Conservation (phyloP, 2,329 filamentous ascomycete genomes). For the Cercospora nicotianae region DNA sequence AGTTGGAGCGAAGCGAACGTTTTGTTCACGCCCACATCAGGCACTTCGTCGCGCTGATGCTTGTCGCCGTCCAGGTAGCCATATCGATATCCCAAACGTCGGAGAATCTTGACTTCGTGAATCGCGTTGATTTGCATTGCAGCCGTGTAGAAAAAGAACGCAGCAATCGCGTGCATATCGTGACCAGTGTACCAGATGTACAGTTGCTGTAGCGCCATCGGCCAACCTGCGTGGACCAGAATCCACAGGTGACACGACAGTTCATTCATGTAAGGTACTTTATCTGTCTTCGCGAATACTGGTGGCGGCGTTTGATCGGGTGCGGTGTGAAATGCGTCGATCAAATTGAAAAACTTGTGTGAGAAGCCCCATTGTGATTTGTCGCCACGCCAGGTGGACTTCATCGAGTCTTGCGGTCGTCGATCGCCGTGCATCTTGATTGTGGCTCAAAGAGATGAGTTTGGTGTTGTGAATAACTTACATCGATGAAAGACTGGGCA, state of each 20-base stretch:
- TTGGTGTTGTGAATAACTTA: not conserved
- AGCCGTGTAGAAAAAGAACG: conserved; percentile 42
- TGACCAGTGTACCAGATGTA: conserved; percentile 38
- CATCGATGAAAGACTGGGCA: not conserved
- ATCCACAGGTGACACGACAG: conserved; percentile 44
- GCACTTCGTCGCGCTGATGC: conserved; percentile 46
- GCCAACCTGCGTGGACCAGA: conserved; percentile 40
- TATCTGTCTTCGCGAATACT: conserved; percentile 35
- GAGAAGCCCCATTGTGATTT: conserved; percentile 24
- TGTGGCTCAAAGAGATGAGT: not conserved
- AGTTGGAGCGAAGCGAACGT: conserved; percentile 23
- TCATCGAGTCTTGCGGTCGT: conserved; percentile 28
- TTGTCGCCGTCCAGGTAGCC: conserved; percentile 49
- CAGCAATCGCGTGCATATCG: conserved; percentile 36
- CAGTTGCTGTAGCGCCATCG: conserved; percentile 43
- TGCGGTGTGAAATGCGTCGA: conserved; percentile 21
- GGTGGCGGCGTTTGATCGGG: conserved; percentile 20
- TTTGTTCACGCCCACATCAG: conserved; percentile 38
- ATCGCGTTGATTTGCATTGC: conserved; percentile 46
- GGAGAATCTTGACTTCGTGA: conserved; percentile 42
- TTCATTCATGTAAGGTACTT: conserved; percentile 43
- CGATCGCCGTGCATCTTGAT: conserved; percentile 20
- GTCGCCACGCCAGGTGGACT: conserved; percentile 28
- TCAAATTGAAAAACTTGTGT: conserved; percentile 22
- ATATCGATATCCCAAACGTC: conserved; percentile 41